A percentile compares a stretch with the other conserved stretches of the same genome.
Conservation (phyloP, 495 filamentous ascomycete genomes). For the Sabuloglossum arenarium region DNA sequence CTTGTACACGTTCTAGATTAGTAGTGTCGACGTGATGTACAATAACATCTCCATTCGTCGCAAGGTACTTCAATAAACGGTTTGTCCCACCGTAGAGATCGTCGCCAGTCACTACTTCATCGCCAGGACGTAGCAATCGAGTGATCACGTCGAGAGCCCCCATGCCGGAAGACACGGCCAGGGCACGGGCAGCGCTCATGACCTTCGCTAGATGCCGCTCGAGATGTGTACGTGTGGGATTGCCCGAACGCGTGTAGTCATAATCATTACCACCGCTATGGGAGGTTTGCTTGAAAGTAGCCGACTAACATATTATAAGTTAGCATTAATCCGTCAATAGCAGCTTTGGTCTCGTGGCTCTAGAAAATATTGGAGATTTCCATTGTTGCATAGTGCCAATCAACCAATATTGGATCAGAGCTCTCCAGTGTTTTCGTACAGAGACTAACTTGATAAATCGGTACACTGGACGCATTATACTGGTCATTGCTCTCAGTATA, state of each 20-base stretch:
- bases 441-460: slow-evolving; percentile 63
- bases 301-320: slow-evolving; percentile 32
- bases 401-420: too few relatives aligned
- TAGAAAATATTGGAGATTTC: background rate
- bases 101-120: slow-evolving; percentile 92
- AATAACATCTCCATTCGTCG: slow-evolving; percentile 62
- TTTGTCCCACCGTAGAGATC: slow-evolving; percentile 95
- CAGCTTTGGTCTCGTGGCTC: background rate
- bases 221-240: slow-evolving; percentile 87
- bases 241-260: slow-evolving; percentile 94
- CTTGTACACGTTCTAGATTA: slow-evolving; percentile 37
- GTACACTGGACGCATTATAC: slow-evolving; percentile 84
- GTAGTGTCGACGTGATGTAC: slow-evolving; percentile 97
- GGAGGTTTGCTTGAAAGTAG: slow-evolving; percentile 91
- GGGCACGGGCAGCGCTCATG: slow-evolving; percentile 78
- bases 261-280: slow-evolving; percentile 62
- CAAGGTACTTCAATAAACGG: slow-evolving; percentile 76
- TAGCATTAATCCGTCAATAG: background rate
- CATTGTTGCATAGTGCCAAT: too few relatives aligned
- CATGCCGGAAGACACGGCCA: slow-evolving; percentile 93
- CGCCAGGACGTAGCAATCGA: slow-evolving; percentile 76
- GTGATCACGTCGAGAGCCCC: slow-evolving; percentile 92
- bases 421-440: background rate
- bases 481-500: slow-evolving; percentile 91
- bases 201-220: slow-evolving; percentile 97